These are phyloP conservation scores for Cicer chorassanicum DNA, from an alignment of 306 rosid species.

Conservation along the genomic window DNA sequence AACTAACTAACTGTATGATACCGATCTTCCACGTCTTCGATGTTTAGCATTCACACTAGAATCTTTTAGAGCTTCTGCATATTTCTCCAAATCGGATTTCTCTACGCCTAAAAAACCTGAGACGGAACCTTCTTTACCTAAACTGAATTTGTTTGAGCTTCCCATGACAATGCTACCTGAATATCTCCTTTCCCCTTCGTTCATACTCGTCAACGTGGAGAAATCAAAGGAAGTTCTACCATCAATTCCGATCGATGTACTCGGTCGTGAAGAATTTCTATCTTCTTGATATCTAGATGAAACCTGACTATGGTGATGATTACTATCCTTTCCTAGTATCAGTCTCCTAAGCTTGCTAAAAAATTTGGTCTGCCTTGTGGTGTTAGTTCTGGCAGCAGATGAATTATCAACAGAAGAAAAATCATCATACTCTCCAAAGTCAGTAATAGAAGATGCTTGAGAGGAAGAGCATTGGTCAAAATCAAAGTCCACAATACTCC, in stretches of 20 bases:
- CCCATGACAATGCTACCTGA: conserved; percentile 47
- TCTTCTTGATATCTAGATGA: conserved; percentile 51
- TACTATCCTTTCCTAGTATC: conserved; percentile 58
- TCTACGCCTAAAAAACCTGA: conserved; percentile 46
- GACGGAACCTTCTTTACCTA: conserved; percentile 34
- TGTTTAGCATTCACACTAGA: conserved; percentile 47
- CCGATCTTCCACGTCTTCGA: conserved; percentile 48
- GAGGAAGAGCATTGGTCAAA: conserved; percentile 75
- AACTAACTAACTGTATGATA: conserved; percentile 58
- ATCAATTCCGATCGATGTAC: conserved; percentile 51
- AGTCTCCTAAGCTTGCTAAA: conserved; percentile 66
- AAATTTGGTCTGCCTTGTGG: conserved; percentile 52
- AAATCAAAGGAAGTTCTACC: conserved; percentile 64
- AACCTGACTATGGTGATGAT: conserved; percentile 38
- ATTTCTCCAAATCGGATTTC: conserved; percentile 65
- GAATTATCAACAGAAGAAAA: conserved; percentile 52
- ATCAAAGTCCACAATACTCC: conserved; percentile 57
- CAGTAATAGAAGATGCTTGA: conserved; percentile 58
- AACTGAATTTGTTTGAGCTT: conserved; percentile 50
- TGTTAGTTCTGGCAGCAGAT: conserved; percentile 51
- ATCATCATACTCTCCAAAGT: conserved; percentile 64
- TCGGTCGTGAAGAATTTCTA: conserved; percentile 47
- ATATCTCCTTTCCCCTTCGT: conserved; percentile 49
- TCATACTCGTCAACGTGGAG: conserved; percentile 43
- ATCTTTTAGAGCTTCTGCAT: conserved; percentile 69